Evolutionary conservation across 805 yeast genomes (phyloP).

Genomic region (Ogataea naganishii): DNA sequence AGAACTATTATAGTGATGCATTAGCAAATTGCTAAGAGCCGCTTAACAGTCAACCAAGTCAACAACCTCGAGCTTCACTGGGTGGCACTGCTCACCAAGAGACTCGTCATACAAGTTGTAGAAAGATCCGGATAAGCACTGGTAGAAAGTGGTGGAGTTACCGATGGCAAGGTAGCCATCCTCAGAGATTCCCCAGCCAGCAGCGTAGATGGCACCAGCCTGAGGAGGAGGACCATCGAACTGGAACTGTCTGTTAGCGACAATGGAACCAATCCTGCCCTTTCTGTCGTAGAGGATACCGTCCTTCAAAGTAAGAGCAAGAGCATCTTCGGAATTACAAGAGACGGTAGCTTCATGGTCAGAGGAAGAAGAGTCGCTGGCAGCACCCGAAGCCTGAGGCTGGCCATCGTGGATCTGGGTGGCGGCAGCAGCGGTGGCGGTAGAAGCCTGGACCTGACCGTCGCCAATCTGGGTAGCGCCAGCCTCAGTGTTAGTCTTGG

Average conservation of each 20-base stretch:
- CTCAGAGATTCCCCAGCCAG: constrained; percentile 40
- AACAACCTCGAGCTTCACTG: constrained; percentile 36
- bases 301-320: constrained; percentile 33
- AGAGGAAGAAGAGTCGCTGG: constrained; percentile 18
- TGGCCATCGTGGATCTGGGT: constrained; percentile 39
- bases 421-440: constrained; percentile 24
- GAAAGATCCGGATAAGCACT: constrained; percentile 48
- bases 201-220: constrained; percentile 47
- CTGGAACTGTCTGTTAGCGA: constrained; percentile 58
- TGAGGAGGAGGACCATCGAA: constrained; percentile 62
- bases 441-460: constrained; percentile 38
- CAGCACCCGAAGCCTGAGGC: constrained; percentile 26
- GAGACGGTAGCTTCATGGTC: constrained; percentile 21
- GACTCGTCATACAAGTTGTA: constrained; percentile 48
- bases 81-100: constrained; percentile 36
- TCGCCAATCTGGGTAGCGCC: constrained; percentile 39
- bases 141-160: constrained; percentile 39
- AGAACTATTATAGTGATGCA: too few species aligned
- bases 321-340: constrained; percentile 28
- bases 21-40: too few species aligned
- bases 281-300: constrained; percentile 34
- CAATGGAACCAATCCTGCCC: constrained; percentile 52
- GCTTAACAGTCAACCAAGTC: constrained; percentile 31
- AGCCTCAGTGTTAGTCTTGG: constrained; percentile 25
- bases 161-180: constrained; percentile 45